phyloP scores from a whole-genome alignment of 2,329 filamentous ascomycete species.

The Fusarium sp. region DNA sequence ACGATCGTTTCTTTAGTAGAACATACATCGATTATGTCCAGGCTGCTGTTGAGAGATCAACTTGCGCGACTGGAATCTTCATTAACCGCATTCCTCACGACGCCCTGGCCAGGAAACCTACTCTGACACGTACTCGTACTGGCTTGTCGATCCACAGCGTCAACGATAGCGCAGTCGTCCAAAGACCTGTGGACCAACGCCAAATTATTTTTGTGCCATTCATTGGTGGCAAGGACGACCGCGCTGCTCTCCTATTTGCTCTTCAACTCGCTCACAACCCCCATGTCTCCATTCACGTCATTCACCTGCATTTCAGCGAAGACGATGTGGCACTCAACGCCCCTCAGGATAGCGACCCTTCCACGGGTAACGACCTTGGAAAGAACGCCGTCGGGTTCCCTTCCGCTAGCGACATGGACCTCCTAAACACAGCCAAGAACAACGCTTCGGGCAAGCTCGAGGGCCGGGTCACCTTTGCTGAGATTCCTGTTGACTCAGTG shows the following conservation, averaged over 20 bases:
- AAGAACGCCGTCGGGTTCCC: slow-evolving; percentile 27
- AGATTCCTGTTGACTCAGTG: slow-evolving; percentile 41
- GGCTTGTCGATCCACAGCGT: slow-evolving; percentile 47
- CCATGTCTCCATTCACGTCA: slow-evolving; percentile 81
- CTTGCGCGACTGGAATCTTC: slow-evolving; percentile 76
- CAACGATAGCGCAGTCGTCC: slow-evolving; percentile 65
- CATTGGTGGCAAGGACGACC: slow-evolving; percentile 86
- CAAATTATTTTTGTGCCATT: slow-evolving; percentile 91
- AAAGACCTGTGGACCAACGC: slow-evolving; percentile 70
- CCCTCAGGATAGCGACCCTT: slow-evolving; percentile 9
- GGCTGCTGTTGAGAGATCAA: slow-evolving; percentile 71
- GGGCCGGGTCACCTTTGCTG: slow-evolving; percentile 37
- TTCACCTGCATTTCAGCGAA: slow-evolving; percentile 55
- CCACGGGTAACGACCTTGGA: slow-evolving; percentile 9
- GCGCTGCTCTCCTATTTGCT: slow-evolving; percentile 80
- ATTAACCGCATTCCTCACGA: slow-evolving; percentile 55
- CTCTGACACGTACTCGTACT: slow-evolving; percentile 50
- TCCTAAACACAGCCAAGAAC: slow-evolving; percentile 42
- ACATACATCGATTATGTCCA: slow-evolving; percentile 80
- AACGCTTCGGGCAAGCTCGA: slow-evolving; percentile 33
- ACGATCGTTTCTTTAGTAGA: slow-evolving; percentile 48
- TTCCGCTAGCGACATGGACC: slow-evolving; percentile 45
- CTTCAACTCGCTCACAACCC: slow-evolving; percentile 85
- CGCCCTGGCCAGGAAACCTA: slow-evolving; percentile 60
- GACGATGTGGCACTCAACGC: slow-evolving; percentile 27